These are phyloP conservation scores for Russula earlei DNA, from an alignment of 768 basidiomycete species.

Conservation along the genomic window DNA sequence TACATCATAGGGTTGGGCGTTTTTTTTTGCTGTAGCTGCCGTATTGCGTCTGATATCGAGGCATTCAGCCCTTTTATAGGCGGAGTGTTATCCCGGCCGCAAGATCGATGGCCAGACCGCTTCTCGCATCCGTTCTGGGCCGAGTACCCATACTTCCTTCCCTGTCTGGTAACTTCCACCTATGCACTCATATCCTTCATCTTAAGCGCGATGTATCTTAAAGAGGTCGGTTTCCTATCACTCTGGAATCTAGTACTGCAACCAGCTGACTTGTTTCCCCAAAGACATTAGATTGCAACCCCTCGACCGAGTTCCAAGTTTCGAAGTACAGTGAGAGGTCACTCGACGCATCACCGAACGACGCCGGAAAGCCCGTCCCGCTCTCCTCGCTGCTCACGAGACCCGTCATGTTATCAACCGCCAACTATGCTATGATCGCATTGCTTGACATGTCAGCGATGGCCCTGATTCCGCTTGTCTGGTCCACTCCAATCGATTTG, in stretches of 20 bases:
- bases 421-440: slow-evolving; percentile 35
- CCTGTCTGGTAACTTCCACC: slow-evolving; percentile 14
- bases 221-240: not conserved
- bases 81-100: slow-evolving; percentile 22
- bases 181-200: slow-evolving; percentile 8
- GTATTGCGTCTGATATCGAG: slow-evolving; percentile 6
- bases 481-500: slow-evolving; percentile 33
- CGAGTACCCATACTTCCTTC: slow-evolving; percentile 23
- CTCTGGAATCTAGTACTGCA: not conserved
- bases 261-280: not conserved
- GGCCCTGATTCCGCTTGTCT: slow-evolving; percentile 38
- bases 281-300: not conserved
- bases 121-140: slow-evolving; percentile 22
- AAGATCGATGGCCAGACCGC: slow-evolving; percentile 17
- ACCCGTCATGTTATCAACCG: slow-evolving; percentile 34
- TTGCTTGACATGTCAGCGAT: slow-evolving; percentile 34
- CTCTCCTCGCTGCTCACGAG: slow-evolving; percentile 29
- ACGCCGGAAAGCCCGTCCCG: slow-evolving; percentile 16
- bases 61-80: slow-evolving; percentile 17
- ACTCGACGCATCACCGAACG: not conserved
- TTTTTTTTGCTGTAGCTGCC: not conserved
- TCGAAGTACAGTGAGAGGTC: not conserved
- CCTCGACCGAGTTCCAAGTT: not conserved
- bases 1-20: slow-evolving; percentile 5
- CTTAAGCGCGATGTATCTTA: not conserved